A percentile compares a stretch with the other conserved stretches of the same genome.
phyloP scores from a whole-genome alignment of 2,329 filamentous ascomycete genomes.

The Ceratocystis lukuohia region DNA sequence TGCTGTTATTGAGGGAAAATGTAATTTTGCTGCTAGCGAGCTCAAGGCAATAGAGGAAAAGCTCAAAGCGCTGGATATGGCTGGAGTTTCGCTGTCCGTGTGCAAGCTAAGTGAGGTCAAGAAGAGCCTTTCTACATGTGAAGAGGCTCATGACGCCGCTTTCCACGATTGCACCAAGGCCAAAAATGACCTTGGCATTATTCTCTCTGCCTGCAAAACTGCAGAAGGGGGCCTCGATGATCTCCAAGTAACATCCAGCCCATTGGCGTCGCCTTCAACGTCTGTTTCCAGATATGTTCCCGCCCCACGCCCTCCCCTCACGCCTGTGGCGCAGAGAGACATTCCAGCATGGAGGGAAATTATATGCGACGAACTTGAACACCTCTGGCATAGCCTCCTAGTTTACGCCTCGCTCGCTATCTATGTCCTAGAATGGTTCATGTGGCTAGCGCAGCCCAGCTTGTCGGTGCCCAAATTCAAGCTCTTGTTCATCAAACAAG shows the following conservation, averaged over 20 bases:
- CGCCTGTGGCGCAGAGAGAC: neutral
- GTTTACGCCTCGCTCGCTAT: neutral
- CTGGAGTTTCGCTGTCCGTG: neutral
- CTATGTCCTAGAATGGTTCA: neutral
- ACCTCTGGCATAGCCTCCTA: neutral
- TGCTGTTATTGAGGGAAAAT: neutral
- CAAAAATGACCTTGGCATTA: too few species aligned
- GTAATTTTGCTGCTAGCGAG: neutral
- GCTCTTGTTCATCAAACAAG: neutral
- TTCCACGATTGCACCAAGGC: too few species aligned
- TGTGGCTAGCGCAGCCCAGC: neutral
- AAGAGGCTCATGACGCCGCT: neutral
- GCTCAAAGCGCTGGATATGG: neutral
- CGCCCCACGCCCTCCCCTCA: neutral
- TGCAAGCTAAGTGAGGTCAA: neutral
- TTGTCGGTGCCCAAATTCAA: neutral
- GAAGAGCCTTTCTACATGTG: neutral
- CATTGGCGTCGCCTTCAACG: neutral
- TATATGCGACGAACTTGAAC: neutral
- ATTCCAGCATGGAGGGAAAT: neutral
- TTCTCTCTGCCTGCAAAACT: neutral
- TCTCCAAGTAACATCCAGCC: neutral
- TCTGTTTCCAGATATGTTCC: neutral
- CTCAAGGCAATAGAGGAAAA: neutral
- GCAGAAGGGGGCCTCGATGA: neutral